Conservation (phyloP, 352 stramenopile species). For the Globisporangium nunn region DNA sequence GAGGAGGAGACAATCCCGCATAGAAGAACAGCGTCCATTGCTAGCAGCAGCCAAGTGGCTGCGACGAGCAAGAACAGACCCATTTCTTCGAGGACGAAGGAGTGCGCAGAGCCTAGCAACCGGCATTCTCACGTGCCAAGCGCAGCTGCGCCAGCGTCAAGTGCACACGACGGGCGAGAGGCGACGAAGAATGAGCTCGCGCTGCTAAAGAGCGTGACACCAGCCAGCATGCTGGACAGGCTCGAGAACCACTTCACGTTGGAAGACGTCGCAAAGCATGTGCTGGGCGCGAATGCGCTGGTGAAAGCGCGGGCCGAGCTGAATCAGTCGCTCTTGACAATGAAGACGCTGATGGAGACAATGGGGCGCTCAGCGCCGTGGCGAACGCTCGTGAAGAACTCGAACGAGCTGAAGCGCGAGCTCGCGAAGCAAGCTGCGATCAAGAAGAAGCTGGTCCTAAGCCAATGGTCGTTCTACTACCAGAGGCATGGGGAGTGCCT, state of each 20-base stretch:
- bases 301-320: conserved; percentile 26
- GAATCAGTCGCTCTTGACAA: conserved; percentile 35
- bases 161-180: neutral
- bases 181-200: conserved; percentile 18
- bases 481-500: conserved; percentile 29
- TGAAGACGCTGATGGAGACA: conserved; percentile 48
- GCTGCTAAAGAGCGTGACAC: conserved; percentile 33
- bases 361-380: conserved; percentile 50
- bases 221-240: conserved; percentile 32
- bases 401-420: conserved; percentile 54
- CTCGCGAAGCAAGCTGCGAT: conserved; percentile 42
- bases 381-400: conserved; percentile 55
- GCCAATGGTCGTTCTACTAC: conserved; percentile 61
- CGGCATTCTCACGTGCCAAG: neutral
- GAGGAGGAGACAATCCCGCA: neutral
- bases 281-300: conserved; percentile 23
- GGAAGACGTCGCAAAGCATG: conserved; percentile 22
- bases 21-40: too few species aligned
- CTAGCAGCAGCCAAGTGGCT: neutral
- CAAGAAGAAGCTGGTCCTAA: conserved; percentile 41
- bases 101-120: too few species aligned
- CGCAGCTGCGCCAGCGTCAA: neutral
- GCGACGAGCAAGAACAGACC: too few species aligned
- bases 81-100: too few species aligned
- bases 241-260: conserved; percentile 27